A percentile compares a stretch with the other conserved stretches of the same genome.
Conservation (phyloP, 768 basidiomycete species). For the Termitomyces sp. region DNA sequence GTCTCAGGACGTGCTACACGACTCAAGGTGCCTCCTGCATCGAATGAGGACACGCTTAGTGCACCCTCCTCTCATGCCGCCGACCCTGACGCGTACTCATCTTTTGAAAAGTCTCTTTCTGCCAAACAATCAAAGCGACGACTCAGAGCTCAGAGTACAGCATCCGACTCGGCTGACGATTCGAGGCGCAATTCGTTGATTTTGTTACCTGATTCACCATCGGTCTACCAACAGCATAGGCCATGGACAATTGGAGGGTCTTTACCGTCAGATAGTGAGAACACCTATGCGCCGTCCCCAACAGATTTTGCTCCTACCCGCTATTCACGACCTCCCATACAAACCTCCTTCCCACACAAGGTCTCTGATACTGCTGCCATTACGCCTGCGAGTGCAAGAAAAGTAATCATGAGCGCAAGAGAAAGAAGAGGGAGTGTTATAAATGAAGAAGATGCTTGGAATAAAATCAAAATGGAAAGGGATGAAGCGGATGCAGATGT, state of each 20-base stretch:
- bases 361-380: slow-evolving; percentile 13
- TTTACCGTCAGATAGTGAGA: slow-evolving; percentile 30
- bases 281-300: slow-evolving; percentile 28
- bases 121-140: not conserved
- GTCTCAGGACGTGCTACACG: slow-evolving; percentile 1
- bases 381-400: slow-evolving; percentile 23
- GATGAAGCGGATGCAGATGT: slow-evolving; percentile 70
- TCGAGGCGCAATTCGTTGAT: slow-evolving; percentile 6
- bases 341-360: slow-evolving; percentile 14
- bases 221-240: not conserved
- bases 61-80: slow-evolving; percentile 9
- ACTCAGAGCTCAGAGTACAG: not conserved
- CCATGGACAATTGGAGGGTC: not conserved
- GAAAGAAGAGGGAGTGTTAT: slow-evolving; percentile 47
- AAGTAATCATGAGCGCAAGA: slow-evolving; percentile 26
- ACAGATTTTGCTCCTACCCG: slow-evolving; percentile 40
- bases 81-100: slow-evolving; percentile 3
- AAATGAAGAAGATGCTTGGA: slow-evolving; percentile 76
- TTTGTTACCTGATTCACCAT: not conserved
- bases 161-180: slow-evolving; percentile 5
- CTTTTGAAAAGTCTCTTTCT: not conserved
- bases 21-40: not conserved
- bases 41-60: slow-evolving; percentile 14
- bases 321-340: slow-evolving; percentile 11
- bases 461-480: slow-evolving; percentile 65